Percentiles rank a stretch among this genome's conserved stretches.
phyloP scores from a whole-genome alignment of 2,329 filamentous ascomycete species.

The Dendrostoma leiphaemia region DNA sequence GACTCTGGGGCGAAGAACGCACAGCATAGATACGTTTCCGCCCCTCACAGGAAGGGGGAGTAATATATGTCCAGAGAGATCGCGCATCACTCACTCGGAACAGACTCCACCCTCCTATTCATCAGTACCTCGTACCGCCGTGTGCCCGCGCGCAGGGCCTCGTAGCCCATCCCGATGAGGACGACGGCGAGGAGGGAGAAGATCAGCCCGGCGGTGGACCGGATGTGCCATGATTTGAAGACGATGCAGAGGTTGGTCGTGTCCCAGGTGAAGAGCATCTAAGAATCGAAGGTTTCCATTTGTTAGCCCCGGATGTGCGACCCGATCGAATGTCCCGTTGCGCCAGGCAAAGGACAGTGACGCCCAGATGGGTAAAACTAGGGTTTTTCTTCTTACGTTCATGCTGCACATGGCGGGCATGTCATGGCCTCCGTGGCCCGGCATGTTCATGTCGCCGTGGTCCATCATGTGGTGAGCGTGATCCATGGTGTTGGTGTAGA shows the following conservation, averaged over 20 bases:
- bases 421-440: slow-evolving; percentile 55
- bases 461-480: slow-evolving; percentile 46
- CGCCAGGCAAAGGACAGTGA: too few relatives aligned
- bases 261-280: slow-evolving; percentile 99
- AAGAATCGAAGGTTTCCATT: neutral
- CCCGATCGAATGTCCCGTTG: neutral
- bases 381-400: slow-evolving; percentile 62
- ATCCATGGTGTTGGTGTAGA: slow-evolving; percentile 39
- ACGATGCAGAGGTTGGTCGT: slow-evolving; percentile 93
- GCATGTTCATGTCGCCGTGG: slow-evolving; percentile 32
- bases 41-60: too few relatives aligned
- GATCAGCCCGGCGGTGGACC: slow-evolving; percentile 69
- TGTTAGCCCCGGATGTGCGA: too few relatives aligned
- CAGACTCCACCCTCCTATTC: slow-evolving; percentile 43
- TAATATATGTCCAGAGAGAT: neutral
- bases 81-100: slow-evolving; percentile 48
- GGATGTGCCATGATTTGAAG: slow-evolving; percentile 88
- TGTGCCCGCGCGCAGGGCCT: slow-evolving; percentile 75
- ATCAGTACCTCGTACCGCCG: slow-evolving; percentile 70
- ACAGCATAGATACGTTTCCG: too few relatives aligned
- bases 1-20: too few relatives aligned
- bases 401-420: slow-evolving; percentile 75
- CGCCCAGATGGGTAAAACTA: neutral
- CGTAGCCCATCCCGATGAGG: slow-evolving; percentile 86
- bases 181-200: slow-evolving; percentile 81